Percentiles rank a stretch among this genome's conserved stretches.
Evolutionary conservation across 352 stramenopile genomes (phyloP).

Genomic region (Globisporangium acanthophoron): DNA sequence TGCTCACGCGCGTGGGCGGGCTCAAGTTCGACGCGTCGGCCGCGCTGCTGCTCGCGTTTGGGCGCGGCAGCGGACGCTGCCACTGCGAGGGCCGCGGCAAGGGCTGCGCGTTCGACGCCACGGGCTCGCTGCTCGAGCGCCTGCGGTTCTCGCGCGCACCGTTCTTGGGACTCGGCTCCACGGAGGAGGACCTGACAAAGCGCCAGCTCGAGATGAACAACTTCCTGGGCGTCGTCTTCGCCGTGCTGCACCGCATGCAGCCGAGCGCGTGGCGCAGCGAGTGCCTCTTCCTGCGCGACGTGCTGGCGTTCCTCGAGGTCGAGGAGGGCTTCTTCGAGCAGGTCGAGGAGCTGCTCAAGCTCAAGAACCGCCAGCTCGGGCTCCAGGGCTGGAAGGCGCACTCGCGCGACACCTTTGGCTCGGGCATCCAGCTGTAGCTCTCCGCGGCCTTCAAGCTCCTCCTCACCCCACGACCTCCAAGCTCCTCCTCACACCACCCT

Average conservation of each 20-base stretch:
- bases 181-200: conserved; percentile 45
- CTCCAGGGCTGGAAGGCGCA: conserved; percentile 75
- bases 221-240: conserved; percentile 78
- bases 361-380: conserved; percentile 62
- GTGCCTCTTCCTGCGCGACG: conserved; percentile 77
- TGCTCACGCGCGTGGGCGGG: conserved; percentile 53
- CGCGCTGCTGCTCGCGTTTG: conserved; percentile 18
- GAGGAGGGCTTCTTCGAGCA: conserved; percentile 67
- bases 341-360: conserved; percentile 56
- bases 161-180: conserved; percentile 48
- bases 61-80: conserved; percentile 34
- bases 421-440: conserved; percentile 52
- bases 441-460: background rate
- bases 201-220: conserved; percentile 79
- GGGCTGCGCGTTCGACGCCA: conserved; percentile 68
- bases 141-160: conserved; percentile 74
- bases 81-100: conserved; percentile 38
- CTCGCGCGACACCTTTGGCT: conserved; percentile 72
- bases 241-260: conserved; percentile 74
- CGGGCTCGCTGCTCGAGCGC: conserved; percentile 62
- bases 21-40: conserved; percentile 26
- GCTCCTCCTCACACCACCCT: background rate
- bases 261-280: conserved; percentile 55
- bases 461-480: background rate
- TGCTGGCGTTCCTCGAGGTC: conserved; percentile 75